Evolutionary conservation across 1,284 basidiomycete species (phyloP).

Genomic region (Fomitopsis betulina): DNA sequence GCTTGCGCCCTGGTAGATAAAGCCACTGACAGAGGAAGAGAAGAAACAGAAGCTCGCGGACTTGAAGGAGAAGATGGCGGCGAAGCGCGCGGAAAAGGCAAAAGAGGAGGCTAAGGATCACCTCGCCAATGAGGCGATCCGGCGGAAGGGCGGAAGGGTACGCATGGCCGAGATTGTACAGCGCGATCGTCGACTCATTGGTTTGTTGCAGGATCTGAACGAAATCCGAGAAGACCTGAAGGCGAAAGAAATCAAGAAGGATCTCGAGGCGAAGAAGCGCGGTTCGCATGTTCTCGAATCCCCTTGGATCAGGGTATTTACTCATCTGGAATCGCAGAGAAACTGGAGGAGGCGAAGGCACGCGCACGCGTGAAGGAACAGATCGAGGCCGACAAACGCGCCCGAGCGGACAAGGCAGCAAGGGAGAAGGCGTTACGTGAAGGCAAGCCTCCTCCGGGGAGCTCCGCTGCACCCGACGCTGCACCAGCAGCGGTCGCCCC

Average conservation of each 20-base stretch:
- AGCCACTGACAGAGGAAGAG: slow-evolving; percentile 94
- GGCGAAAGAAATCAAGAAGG: slow-evolving; percentile 76
- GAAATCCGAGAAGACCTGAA: slow-evolving; percentile 75
- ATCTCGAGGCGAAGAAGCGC: slow-evolving; percentile 77
- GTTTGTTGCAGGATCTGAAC: slow-evolving; percentile 52
- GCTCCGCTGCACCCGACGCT: slow-evolving; percentile 13
- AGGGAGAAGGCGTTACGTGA: slow-evolving; percentile 86
- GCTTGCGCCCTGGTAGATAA: slow-evolving; percentile 49
- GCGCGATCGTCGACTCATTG: slow-evolving; percentile 1
- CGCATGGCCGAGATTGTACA: not conserved
- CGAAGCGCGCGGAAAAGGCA: slow-evolving; percentile 69
- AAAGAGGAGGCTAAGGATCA: slow-evolving; percentile 68
- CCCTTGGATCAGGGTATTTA: too few relatives aligned
- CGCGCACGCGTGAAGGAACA: slow-evolving; percentile 84
- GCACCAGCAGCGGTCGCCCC: slow-evolving; percentile 34
- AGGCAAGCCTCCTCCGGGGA: slow-evolving; percentile 46
- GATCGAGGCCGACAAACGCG: slow-evolving; percentile 90
- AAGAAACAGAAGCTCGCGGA: slow-evolving; percentile 82
- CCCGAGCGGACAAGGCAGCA: slow-evolving; percentile 83
- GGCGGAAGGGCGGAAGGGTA: slow-evolving; percentile 84
- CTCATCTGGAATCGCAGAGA: slow-evolving; percentile 52
- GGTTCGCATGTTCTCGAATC: not conserved
- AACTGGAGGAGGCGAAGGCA: slow-evolving; percentile 81
- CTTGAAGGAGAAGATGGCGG: slow-evolving; percentile 70
- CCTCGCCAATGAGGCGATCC: slow-evolving; percentile 75